Conservation (phyloP, 78 protist genomes). For the Bigelowiella natans region DNA sequence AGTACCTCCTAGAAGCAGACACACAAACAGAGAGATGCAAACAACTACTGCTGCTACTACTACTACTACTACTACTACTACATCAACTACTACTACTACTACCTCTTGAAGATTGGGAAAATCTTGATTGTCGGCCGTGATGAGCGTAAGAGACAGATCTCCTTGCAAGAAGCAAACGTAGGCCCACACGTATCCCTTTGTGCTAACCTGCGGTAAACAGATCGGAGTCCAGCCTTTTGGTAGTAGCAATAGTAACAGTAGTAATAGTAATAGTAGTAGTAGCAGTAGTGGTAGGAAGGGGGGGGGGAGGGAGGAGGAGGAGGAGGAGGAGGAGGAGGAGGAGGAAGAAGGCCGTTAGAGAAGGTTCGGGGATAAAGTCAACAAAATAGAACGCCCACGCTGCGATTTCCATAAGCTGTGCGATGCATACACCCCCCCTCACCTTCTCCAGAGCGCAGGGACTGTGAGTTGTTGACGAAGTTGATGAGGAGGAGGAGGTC, state of each 20-base stretch:
- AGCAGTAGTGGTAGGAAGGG: no score
- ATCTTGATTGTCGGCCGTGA: background rate
- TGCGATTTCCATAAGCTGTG: no score
- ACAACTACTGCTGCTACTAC: background rate
- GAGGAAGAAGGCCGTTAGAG: no score
- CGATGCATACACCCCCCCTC: no score
- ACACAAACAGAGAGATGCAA: background rate
- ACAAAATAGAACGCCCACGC: no score
- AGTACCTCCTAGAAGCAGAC: no score
- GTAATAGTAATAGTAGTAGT: no score
- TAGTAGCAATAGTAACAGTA: no score
- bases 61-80: background rate
- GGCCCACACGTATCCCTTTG: background rate
- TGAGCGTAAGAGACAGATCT: background rate
- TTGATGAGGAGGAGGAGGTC: background rate
- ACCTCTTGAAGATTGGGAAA: background rate
- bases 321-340: no score
- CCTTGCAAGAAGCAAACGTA: background rate
- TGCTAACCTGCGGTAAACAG: background rate
- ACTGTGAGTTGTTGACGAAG: conserved; percentile 2
- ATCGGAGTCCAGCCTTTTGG: background rate
- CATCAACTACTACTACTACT: background rate
- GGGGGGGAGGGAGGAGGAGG: no score
- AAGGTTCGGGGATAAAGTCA: no score
- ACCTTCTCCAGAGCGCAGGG: background rate